A percentile compares a stretch with the other conserved stretches of the same genome.
These are phyloP conservation scores for Pythium brachiatum DNA, from an alignment of 352 stramenopile species.

Conservation along the genomic window DNA sequence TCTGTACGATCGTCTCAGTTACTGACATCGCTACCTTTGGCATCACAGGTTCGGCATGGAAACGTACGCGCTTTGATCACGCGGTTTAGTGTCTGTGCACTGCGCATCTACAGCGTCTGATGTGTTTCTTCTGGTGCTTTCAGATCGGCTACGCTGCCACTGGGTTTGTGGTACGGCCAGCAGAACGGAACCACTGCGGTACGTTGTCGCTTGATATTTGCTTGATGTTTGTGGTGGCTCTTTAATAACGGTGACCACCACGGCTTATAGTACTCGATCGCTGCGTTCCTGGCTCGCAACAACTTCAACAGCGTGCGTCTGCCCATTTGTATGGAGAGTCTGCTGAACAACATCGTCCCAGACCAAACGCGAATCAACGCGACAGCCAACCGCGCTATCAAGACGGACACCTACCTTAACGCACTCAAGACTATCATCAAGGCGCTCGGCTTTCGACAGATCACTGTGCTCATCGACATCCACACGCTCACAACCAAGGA, in stretches of 20 bases:
- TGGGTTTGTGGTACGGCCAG: slow-evolving; percentile 51
- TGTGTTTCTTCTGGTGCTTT: neutral
- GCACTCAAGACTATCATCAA: slow-evolving; percentile 43
- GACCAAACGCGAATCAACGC: slow-evolving; percentile 38
- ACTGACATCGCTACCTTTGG: neutral
- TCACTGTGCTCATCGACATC: slow-evolving; percentile 39
- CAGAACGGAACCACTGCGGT: slow-evolving; percentile 53
- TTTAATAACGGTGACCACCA: too few species aligned
- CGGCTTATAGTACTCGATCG: slow-evolving; percentile 51
- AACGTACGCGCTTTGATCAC: slow-evolving; percentile 28
- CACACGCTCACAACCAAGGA: slow-evolving; percentile 37
- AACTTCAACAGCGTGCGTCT: slow-evolving; percentile 78
- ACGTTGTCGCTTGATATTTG: slow-evolving; percentile 7
- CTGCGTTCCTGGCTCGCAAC: slow-evolving; percentile 60
- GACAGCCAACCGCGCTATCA: slow-evolving; percentile 56
- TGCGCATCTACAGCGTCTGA: too few species aligned
- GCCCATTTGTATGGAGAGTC: slow-evolving; percentile 48
- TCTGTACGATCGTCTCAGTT: too few species aligned
- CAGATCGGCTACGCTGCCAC: slow-evolving; percentile 19
- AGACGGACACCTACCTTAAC: slow-evolving; percentile 34
- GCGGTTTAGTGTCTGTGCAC: neutral
- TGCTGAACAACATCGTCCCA: slow-evolving; percentile 22
- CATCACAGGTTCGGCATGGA: slow-evolving; percentile 41
- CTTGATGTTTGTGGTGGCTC: too few species aligned
- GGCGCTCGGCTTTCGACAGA: slow-evolving; percentile 36